Base-by-base conservation (phyloP, 1,139 yeast species). In the Meyerozyma guilliermondii region DNA sequence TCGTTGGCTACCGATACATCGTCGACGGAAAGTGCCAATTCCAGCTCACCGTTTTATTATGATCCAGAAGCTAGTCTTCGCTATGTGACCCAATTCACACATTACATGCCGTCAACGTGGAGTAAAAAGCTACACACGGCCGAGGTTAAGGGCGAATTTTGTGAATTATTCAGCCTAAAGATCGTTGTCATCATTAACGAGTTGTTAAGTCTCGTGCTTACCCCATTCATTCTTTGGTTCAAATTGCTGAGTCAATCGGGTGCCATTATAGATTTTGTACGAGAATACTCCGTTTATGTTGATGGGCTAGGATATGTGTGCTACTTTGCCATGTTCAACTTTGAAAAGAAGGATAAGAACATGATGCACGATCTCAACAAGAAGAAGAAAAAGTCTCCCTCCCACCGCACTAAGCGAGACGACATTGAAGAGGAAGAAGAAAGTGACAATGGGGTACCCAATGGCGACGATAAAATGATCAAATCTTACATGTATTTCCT, bases 271-370 rank as follows among this genome's bases (percentile, higher is more conserved):
- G 98, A 92, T 58, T 92, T 92, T 56, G 87, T 91, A 62, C 66
- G 98, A 44, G 97, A 92, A 47, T 84, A 80, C 52, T 82, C 95
- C 9, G 81, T 89, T 10, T 94, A 91, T 59, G 88, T 91, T 39
- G 98, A 91, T 64, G 98, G 97, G 0, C 68, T 92, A 38, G 99
- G 98, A 0, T 86, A 91, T 55, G 95, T 92, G 30, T 92, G 98
- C 58, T 83, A 87, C 36, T 88, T 83, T 71, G 98, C 98, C 3
- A 86, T 87, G 81, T 94, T 92, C 63, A 86, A 87, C 53, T 79
- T 83, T 48, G 85, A 83, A 50, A 78, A 80, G 46, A 75, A 74
- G 49, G 78, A 74, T 50, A 73, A 76, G 51, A 76, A 71, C 48
- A 71, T 71, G 76, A 66, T 68, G 74, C 46, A 51, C 44, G 65